These are phyloP conservation scores for Mortierella polycephala DNA, from an alignment of 371 early-diverging fungal species.

Conservation along the genomic window DNA sequence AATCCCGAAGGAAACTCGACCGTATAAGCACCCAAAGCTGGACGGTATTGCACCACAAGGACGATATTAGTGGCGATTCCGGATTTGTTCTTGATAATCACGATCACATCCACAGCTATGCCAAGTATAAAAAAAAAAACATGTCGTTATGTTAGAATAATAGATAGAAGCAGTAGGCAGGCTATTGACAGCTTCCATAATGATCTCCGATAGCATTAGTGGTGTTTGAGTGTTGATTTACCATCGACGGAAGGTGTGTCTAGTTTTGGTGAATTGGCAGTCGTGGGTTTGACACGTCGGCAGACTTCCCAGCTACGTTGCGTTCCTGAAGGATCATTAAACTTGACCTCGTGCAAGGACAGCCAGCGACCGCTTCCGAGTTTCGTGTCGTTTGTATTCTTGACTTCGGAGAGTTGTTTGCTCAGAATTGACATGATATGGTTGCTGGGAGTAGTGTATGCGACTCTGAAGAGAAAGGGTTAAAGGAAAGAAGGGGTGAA, in stretches of 20 bases:
- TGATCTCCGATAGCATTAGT: background rate
- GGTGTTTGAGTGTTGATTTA: slow-evolving; percentile 1
- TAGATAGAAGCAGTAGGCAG: background rate
- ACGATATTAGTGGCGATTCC: slow-evolving; percentile 57
- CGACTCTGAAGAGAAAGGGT: background rate
- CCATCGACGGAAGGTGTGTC: slow-evolving; percentile 29
- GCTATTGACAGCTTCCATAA: background rate
- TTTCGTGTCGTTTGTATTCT: slow-evolving; percentile 13
- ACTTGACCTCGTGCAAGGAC: slow-evolving; percentile 57
- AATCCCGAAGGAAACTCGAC: slow-evolving; percentile 77
- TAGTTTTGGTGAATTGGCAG: background rate
- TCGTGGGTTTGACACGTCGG: slow-evolving; percentile 16
- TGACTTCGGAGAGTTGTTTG: slow-evolving; percentile 19
- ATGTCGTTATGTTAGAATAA: background rate
- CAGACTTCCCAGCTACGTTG: slow-evolving; percentile 49
- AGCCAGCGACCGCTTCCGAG: slow-evolving; percentile 63
- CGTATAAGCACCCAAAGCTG: slow-evolving; percentile 63
- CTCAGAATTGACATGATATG: slow-evolving; percentile 1
- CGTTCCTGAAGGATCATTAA: slow-evolving; percentile 53
- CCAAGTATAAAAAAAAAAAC: background rate
- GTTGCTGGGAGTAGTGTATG: background rate
- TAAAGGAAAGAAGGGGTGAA: too few relatives aligned
- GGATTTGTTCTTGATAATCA: slow-evolving; percentile 31
- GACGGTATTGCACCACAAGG: slow-evolving; percentile 72
- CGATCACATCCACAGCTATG: slow-evolving; percentile 42